Percentiles rank a stretch among this genome's conserved stretches.
Conservation (phyloP, 2,329 filamentous ascomycete genomes). For the Cytospora paraplurivora region DNA sequence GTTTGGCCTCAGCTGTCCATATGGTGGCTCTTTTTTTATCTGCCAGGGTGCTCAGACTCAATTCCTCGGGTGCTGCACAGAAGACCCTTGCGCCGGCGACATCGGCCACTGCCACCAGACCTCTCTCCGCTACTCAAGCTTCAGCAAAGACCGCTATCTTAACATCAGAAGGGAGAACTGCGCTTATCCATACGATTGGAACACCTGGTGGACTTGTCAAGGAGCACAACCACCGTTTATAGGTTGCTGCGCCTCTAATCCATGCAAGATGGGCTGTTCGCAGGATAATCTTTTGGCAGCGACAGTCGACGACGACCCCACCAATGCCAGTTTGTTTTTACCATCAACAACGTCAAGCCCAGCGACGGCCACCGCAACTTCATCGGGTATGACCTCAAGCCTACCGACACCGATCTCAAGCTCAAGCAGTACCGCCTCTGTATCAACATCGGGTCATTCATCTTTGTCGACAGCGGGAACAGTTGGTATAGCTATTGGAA, state of each 20-base stretch:
- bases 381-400: neutral
- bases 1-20: slow-evolving; percentile 35
- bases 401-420: neutral
- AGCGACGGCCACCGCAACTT: slow-evolving; percentile 1
- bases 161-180: slow-evolving; percentile 40
- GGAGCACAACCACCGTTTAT: slow-evolving; percentile 39
- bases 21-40: slow-evolving; percentile 40
- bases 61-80: slow-evolving; percentile 46
- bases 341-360: neutral
- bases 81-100: slow-evolving; percentile 39
- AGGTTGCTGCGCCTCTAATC: slow-evolving; percentile 43
- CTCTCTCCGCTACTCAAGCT: slow-evolving; percentile 37
- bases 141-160: slow-evolving; percentile 33
- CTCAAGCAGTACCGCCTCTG: neutral
- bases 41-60: slow-evolving; percentile 36
- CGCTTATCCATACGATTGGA: slow-evolving; percentile 28
- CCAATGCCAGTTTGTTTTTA: slow-evolving; percentile 30
- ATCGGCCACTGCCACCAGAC: slow-evolving; percentile 40
- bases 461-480: slow-evolving; percentile 28
- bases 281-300: slow-evolving; percentile 36
- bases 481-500: slow-evolving; percentile 29
- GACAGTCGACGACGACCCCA: slow-evolving; percentile 32
- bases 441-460: neutral
- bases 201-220: slow-evolving; percentile 41
- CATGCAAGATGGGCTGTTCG: slow-evolving; percentile 34